Evolutionary conservation across 768 basidiomycete species (phyloP), one percentile per base, ranked within the genome.

Genomic region (Clitopilus passeckerianus): DNA sequence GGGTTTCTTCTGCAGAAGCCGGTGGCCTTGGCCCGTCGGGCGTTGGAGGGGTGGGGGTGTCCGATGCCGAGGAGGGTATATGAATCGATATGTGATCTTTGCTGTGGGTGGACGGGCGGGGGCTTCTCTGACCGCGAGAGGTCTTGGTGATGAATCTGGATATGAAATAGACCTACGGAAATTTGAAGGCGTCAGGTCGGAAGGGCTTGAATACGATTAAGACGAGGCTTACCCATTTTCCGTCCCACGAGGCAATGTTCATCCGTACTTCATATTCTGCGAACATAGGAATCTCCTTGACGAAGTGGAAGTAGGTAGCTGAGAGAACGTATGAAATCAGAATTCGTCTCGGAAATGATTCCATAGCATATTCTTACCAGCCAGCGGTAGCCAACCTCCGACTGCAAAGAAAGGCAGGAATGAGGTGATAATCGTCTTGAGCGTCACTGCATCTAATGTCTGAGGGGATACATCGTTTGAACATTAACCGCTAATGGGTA

Each of bases 231-330:
- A 88, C 89, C 90, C 90, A 91, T 82, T 92, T 92, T 35, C 85
- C 72, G 56, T 90, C 89, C 90, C 90, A 92, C 5, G 79, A 72
- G 10, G 74, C 85, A 2, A 90, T 70, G 24, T 68, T 75, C 14
- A 81, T 66, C 37, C 85, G 75, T 7, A 91, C 76, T 71, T 91
- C 87, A 62, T 87, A 91, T 0, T 71, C 68, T 8, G 77, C 66
- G 6, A 89, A 70, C 55, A 86, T 82, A 0, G 87, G 80, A 22
- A 92, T 89, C 71, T 92, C 90, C 14, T 80, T 80, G 46, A 90
- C 72, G 69, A 88, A 91, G 62, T 81, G 75, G 66, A 80, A 89
- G 66, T 90, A 83, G 0, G 87, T 86, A 1, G 79, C 89, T 87
- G 57, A 2, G 46, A 20, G 35, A 24, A 3, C 46, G 34, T 34